These are phyloP conservation scores for Rhizophlyctis rosea DNA, from an alignment of 192 early-diverging fungal genomes.

Conservation along the genomic window DNA sequence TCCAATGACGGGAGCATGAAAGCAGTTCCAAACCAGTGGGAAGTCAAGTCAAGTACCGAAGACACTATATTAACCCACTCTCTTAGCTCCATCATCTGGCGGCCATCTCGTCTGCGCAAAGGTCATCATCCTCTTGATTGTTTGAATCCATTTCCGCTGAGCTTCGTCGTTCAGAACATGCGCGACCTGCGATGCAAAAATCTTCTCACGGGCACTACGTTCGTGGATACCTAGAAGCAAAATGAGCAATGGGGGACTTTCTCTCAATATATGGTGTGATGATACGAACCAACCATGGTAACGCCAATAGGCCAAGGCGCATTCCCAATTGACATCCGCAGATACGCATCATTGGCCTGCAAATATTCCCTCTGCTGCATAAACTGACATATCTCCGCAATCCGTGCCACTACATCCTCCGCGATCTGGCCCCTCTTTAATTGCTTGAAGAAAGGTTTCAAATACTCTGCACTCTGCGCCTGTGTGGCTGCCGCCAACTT, in stretches of 20 bases:
- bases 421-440: constrained; percentile 72
- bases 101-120: constrained; percentile 92
- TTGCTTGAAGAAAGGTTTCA: constrained; percentile 87
- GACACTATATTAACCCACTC: constrained; percentile 34
- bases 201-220: constrained; percentile 94
- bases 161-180: constrained; percentile 97
- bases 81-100: constrained; percentile 63
- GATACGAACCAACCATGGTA: constrained; percentile 81
- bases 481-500: constrained; percentile 79
- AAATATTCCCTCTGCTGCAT: constrained; percentile 87
- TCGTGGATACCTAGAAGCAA: constrained; percentile 80
- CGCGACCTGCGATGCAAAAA: constrained; percentile 90
- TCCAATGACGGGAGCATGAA: no score
- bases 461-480: constrained; percentile 80
- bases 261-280: not conserved
- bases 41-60: no score
- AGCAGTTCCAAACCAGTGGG: no score
- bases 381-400: constrained; percentile 84
- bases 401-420: constrained; percentile 82
- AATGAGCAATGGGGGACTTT: constrained; percentile 3
- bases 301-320: constrained; percentile 98
- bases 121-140: constrained; percentile 93
- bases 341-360: constrained; percentile 88
- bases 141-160: constrained; percentile 98
- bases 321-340: constrained; percentile 94